Conservation (phyloP, 1,284 basidiomycete species). For the Cryptococcus sp. region DNA sequence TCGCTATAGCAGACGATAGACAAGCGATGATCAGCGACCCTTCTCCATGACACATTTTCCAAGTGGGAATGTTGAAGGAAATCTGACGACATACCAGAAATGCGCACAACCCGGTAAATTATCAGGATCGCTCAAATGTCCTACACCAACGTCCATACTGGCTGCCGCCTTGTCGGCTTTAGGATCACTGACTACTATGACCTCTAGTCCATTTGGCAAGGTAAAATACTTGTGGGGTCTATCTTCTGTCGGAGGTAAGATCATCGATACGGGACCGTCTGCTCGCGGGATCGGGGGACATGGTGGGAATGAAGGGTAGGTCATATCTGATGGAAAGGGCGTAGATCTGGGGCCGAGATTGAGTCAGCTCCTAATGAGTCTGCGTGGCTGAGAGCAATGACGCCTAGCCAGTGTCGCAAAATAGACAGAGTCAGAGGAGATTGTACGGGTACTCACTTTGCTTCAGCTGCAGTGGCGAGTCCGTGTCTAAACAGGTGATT, state of each 20-base stretch:
- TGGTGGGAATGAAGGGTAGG: slow-evolving; percentile 32
- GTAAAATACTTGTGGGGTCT: slow-evolving; percentile 76
- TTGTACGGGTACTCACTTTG: slow-evolving; percentile 11
- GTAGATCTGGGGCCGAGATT: slow-evolving; percentile 11
- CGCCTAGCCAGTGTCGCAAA: too few relatives aligned
- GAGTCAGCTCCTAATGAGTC: slow-evolving; percentile 1
- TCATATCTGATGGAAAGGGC: too few relatives aligned
- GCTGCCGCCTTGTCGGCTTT: slow-evolving; percentile 94
- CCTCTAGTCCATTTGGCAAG: slow-evolving; percentile 84
- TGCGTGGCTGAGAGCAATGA: too few relatives aligned
- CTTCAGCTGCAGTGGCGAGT: slow-evolving; percentile 10
- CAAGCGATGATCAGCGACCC: too few relatives aligned
- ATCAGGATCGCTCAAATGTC: slow-evolving; percentile 90
- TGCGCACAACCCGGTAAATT: slow-evolving; percentile 56
- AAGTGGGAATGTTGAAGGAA: slow-evolving; percentile 67
- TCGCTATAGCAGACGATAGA: slow-evolving; percentile 62
- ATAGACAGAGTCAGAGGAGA: not conserved
- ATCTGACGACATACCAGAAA: slow-evolving; percentile 45
- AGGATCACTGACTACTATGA: slow-evolving; percentile 79
- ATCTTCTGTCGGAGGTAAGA: slow-evolving; percentile 62
- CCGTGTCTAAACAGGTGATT: not conserved
- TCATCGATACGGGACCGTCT: slow-evolving; percentile 52
- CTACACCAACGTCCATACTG: slow-evolving; percentile 91
- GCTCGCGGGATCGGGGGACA: slow-evolving; percentile 42
- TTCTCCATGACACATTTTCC: not conserved